Conservation (phyloP, 768 basidiomycete genomes). For the Panaeolus cyanescens region DNA sequence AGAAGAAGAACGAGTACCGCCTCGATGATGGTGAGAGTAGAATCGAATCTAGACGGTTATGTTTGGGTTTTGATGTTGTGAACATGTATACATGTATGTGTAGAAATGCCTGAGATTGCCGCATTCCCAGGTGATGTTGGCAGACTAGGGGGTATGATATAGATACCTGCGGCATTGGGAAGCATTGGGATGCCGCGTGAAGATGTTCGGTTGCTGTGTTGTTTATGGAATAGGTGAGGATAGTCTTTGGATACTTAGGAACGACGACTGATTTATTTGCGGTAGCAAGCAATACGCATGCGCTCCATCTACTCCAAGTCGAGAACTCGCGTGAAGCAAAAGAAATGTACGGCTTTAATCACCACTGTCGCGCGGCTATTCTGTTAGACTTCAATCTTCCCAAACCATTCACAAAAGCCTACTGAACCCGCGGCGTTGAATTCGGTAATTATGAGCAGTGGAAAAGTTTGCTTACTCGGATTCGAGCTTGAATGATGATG, state of each 20-base stretch:
- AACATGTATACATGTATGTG: neutral
- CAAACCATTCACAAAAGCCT: neutral
- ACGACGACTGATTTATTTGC: neutral
- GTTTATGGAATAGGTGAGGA: neutral
- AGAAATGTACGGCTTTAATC: neutral
- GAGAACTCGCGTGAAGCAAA: neutral
- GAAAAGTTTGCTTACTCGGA: neutral
- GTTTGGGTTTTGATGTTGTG: neutral
- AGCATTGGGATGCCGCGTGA: constrained; percentile 2
- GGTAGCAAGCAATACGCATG: neutral
- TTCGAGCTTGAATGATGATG: neutral
- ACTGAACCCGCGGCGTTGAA: neutral
- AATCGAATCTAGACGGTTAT: neutral
- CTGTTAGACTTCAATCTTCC: neutral
- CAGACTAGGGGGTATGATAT: too few relatives aligned
- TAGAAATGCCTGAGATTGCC: neutral
- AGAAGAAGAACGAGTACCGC: neutral
- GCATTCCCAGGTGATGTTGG: too few relatives aligned
- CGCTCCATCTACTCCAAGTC: neutral
- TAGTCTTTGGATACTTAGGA: neutral
- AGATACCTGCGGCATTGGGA: too few relatives aligned
- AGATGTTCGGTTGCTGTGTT: neutral
- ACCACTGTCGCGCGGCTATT: neutral
- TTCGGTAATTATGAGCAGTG: neutral
- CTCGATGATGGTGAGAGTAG: neutral